A percentile compares a stretch with the other conserved stretches of the same genome.
Conservation (phyloP, 1,284 basidiomycete genomes). For the Phellopilus nigrolimitatus region DNA sequence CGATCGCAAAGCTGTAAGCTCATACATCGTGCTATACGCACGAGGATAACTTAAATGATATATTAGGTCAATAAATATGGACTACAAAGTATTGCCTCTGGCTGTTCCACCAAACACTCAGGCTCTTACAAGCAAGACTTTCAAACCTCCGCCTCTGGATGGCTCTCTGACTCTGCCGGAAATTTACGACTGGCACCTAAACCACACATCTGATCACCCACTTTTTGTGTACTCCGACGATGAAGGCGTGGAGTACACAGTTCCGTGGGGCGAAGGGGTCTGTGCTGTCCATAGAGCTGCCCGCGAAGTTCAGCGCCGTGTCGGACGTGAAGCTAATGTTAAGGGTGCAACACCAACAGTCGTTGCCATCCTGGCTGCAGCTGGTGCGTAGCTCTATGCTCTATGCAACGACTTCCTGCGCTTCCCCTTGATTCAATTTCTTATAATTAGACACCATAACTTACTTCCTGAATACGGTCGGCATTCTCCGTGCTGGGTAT, state of each 20-base stretch:
- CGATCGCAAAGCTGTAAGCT: too few relatives aligned
- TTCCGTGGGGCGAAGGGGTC: slow-evolving; percentile 29
- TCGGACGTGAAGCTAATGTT: neutral
- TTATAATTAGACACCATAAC: slow-evolving; percentile 34
- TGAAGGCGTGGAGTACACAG: slow-evolving; percentile 22
- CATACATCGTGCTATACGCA: too few relatives aligned
- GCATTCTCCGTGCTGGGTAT: slow-evolving; percentile 31
- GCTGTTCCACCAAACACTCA: neutral
- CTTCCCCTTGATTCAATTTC: too few relatives aligned
- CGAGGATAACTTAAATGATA: too few relatives aligned
- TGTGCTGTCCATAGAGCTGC: slow-evolving; percentile 24
- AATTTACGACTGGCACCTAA: slow-evolving; percentile 33
- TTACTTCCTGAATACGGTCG: slow-evolving; percentile 28
- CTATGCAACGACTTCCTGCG: too few relatives aligned
- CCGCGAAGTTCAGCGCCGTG: neutral
- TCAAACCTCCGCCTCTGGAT: slow-evolving; percentile 32
- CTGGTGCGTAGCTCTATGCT: slow-evolving; percentile 23
- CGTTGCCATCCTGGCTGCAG: slow-evolving; percentile 24
- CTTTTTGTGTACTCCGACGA: slow-evolving; percentile 31
- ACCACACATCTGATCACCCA: slow-evolving; percentile 31
- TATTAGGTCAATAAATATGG: too few relatives aligned
- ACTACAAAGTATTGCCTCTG: neutral
- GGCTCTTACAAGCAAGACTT: slow-evolving; percentile 19
- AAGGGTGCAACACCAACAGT: slow-evolving; percentile 11
- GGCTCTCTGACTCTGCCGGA: slow-evolving; percentile 33